These are phyloP conservation scores for Phytophthora melonis DNA, from an alignment of 352 stramenopile genomes.

Conservation along the genomic window DNA sequence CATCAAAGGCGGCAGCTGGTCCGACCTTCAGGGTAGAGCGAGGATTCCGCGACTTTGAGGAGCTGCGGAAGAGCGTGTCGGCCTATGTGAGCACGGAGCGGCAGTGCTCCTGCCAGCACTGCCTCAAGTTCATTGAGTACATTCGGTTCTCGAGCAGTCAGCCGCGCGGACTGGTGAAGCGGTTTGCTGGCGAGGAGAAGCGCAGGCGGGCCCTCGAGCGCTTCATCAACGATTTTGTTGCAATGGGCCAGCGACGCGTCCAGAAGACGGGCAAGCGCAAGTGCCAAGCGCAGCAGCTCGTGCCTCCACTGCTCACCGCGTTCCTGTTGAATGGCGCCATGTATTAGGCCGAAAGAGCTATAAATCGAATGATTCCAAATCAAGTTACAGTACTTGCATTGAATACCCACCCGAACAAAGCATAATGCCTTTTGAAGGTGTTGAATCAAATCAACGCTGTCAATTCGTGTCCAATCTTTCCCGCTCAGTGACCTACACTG, in stretches of 20 bases:
- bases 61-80: constrained; percentile 44
- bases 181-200: constrained; percentile 33
- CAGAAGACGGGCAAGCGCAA: constrained; percentile 29
- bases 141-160: constrained; percentile 50
- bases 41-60: constrained; percentile 59
- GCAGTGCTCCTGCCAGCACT: constrained; percentile 58
- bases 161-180: constrained; percentile 45
- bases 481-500: background rate
- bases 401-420: too few species aligned
- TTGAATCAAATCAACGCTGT: too few species aligned
- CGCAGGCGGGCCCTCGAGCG: constrained; percentile 48
- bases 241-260: constrained; percentile 39
- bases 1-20: background rate
- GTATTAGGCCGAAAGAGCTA: constrained; percentile 6
- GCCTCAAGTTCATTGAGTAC: constrained; percentile 54
- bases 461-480: background rate
- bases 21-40: constrained; percentile 52
- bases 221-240: constrained; percentile 52
- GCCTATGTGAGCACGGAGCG: constrained; percentile 43
- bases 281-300: constrained; percentile 44
- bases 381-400: too few species aligned
- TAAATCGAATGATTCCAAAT: background rate
- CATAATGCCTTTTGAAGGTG: too few species aligned
- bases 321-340: constrained; percentile 39
- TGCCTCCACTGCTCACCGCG: constrained; percentile 46